Evolutionary conservation across 805 yeast genomes (phyloP).

Genomic region (Spathaspora sp.): DNA sequence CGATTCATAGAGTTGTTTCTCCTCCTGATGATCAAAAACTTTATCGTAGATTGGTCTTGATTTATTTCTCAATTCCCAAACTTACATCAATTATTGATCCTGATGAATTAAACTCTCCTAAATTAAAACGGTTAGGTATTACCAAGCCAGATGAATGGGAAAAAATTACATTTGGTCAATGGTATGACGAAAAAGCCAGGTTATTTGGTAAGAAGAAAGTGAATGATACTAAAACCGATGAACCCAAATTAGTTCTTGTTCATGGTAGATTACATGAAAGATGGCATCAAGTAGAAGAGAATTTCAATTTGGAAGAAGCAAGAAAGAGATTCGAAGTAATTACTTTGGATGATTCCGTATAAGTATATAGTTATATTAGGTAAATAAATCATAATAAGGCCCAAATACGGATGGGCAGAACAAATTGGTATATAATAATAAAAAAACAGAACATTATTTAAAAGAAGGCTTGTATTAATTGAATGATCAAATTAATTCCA

Average conservation of each 20-base stretch:
- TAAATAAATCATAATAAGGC: no score
- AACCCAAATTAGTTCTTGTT: slow-evolving; percentile 33
- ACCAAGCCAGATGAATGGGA: slow-evolving; percentile 25
- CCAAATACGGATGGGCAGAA: no score
- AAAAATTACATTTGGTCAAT: slow-evolving; percentile 20
- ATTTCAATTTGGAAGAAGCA: slow-evolving; percentile 24
- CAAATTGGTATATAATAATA: neutral
- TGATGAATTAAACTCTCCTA: slow-evolving; percentile 21
- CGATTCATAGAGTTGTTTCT: slow-evolving; percentile 23
- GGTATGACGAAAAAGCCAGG: slow-evolving; percentile 43
- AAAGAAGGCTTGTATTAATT: neutral
- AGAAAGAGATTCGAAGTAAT: slow-evolving; percentile 20
- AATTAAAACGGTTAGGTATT: slow-evolving; percentile 18
- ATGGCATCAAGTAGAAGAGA: slow-evolving; percentile 35
- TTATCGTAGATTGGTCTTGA: slow-evolving; percentile 21
- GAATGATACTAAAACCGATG: slow-evolving; percentile 30
- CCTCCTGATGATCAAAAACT: slow-evolving; percentile 23
- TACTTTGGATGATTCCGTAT: slow-evolving; percentile 8
- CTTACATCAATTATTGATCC: slow-evolving; percentile 19
- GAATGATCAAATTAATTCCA: neutral
- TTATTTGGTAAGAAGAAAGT: slow-evolving; percentile 40
- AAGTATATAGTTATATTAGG: neutral
- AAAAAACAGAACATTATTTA: neutral
- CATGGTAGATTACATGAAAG: slow-evolving; percentile 41
- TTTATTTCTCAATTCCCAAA: slow-evolving; percentile 23